Evolutionary conservation across 441 rosid genomes (phyloP), one percentile per base, ranked within the genome.

Genomic region (Erodium chrysanthum): DNA sequence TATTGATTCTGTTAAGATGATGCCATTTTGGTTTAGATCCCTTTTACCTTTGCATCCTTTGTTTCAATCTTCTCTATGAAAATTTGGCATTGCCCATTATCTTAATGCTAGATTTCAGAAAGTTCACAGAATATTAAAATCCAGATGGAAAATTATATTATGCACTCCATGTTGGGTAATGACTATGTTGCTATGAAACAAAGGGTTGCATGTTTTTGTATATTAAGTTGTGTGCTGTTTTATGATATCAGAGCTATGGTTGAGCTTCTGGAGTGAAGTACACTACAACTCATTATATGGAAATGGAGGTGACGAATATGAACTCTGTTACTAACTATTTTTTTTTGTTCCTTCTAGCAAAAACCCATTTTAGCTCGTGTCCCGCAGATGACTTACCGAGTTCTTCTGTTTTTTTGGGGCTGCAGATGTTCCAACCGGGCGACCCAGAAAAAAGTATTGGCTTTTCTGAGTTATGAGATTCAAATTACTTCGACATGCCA

Each of bases 181-280:
- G 7, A 6, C 37, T 33, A 33, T 33, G 2, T 1, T 27, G 29
- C 29, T 27, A 27, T 27, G 29, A 27, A 27, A 27, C 29, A 33
- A 2, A 33, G 4, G 37, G 37, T 33, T 6, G 7, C 7, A 33
- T 33, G 37, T 33, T 33, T 33, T 33, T 42, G 48, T 10, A 10
- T 27, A 61, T 52, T 14, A 29, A 14, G 0, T 48, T 67, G 7
- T 54, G 0, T 0, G 61, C 20, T 27, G 33, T 23, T 23, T 62
- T 46, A 35, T 66, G 73, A 74, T 71, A 70, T 37, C 73, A 92
- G 98, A 87, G 70, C 74, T 87, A 25, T 92, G 98, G 97, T 78
- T 92, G 76, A 92, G 98, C 84, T 92, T 92, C 70, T 92, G 98
- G 98, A 86, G 98, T 48, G 98, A 92, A 83, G 97, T 92, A 21